Evolutionary conservation across 2,329 filamentous ascomycete genomes (phyloP).

Genomic region (Talaromyces sp.): DNA sequence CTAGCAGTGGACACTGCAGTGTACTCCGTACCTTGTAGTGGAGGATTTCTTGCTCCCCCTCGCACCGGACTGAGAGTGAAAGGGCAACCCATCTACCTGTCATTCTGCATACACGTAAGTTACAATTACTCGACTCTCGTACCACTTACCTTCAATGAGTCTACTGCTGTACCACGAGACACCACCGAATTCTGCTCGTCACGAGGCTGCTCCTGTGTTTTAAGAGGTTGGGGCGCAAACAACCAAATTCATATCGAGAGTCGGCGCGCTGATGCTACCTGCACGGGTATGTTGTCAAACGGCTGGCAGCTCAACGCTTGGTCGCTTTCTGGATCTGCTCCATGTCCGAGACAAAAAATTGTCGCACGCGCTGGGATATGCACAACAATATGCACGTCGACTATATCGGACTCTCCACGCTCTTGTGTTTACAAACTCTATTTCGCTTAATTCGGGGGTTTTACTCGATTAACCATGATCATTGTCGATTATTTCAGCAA

Average conservation of each 20-base stretch:
- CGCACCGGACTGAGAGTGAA: conserved; percentile 8
- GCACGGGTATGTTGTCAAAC: background rate
- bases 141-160: background rate
- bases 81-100: background rate
- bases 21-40: background rate
- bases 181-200: background rate
- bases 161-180: background rate
- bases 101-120: background rate
- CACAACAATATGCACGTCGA: background rate
- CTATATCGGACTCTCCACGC: background rate
- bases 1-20: background rate
- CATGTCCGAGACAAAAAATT: background rate
- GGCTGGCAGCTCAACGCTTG: conserved; percentile 1
- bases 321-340: background rate
- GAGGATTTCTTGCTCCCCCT: background rate
- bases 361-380: conserved; percentile 10
- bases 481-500: background rate
- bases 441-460: background rate
- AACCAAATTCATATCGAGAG: background rate
- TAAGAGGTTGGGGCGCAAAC: background rate
- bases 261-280: background rate
- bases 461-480: background rate
- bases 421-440: background rate
- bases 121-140: background rate
- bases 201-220: background rate